Evolutionary conservation across 768 basidiomycete genomes (phyloP), one percentile per base, ranked within the genome.

Genomic region (Leccinum broughii): DNA sequence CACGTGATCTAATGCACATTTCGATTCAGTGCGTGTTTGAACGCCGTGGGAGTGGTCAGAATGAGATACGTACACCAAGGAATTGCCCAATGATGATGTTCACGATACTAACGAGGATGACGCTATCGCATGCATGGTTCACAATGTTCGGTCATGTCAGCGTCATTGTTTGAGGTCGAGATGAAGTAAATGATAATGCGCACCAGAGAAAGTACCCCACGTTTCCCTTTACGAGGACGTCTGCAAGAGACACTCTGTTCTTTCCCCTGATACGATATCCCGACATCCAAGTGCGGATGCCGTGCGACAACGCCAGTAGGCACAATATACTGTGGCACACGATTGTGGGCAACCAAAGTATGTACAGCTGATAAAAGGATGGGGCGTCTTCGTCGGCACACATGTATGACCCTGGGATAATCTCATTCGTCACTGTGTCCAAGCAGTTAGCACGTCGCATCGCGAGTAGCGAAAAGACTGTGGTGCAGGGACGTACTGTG

Each of bases 291-390:
- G 30, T 20, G 24, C 41, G 32, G 24, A 61, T 20, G 8, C 50
- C 44, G 13, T 46, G 24, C 55, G 44, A 61, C 35, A 56, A 39
- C 5, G 62, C 58, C 11, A 64, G 50, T 44, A 55, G 17, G 22
- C 61, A 64, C 7, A 64, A 50, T 1, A 49, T 1, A 3, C 58
- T 37, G 14, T 64, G 56, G 34, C 39, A 55, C 26, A 55, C 15
- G 35, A 64, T 55, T n/a, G 57, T 37, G 6, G 62, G 62, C 30
- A 63, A 6, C 64, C 64, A 63, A 3, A 64, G 22, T 8, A 57
- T 39, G 22, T 57, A 64, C 4, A 46, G 26, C 14, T 48, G 57
- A 8, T 26, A 59, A 57, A 57, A 59, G 3, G 50, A 17, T 17
- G 62, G 54, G 1, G 10, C 50, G 0, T 14, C 15, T 10, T 22